phyloP scores from a whole-genome alignment of 2,329 filamentous ascomycete species.

The Metarhizium guizhouense region DNA sequence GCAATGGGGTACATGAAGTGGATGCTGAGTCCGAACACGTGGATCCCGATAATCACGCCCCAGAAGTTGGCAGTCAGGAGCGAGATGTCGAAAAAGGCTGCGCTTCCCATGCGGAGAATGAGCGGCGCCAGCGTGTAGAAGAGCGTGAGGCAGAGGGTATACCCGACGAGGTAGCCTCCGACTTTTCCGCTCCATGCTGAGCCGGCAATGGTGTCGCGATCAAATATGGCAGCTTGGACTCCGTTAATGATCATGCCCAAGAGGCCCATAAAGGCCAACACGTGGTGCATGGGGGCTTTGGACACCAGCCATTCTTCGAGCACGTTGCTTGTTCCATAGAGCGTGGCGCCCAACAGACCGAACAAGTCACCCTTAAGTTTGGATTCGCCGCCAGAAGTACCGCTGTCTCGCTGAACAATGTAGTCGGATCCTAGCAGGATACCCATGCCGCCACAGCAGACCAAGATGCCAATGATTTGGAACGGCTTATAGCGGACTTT shows the following conservation, averaged over 20 bases:
- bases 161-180: slow-evolving; percentile 79
- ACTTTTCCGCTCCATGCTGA: slow-evolving; percentile 28
- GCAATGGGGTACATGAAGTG: slow-evolving; percentile 94
- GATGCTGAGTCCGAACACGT: slow-evolving; percentile 70
- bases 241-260: slow-evolving; percentile 90
- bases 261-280: slow-evolving; percentile 81
- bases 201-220: slow-evolving; percentile 40
- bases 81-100: slow-evolving; percentile 95
- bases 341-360: slow-evolving; percentile 76
- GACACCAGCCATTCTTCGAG: slow-evolving; percentile 92
- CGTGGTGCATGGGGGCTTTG: slow-evolving; percentile 82
- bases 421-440: slow-evolving; percentile 82
- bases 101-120: slow-evolving; percentile 79
- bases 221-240: slow-evolving; percentile 83
- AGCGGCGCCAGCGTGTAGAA: slow-evolving; percentile 88
- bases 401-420: slow-evolving; percentile 61
- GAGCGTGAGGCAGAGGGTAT: slow-evolving; percentile 70
- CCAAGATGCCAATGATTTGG: slow-evolving; percentile 77
- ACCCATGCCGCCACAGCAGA: slow-evolving; percentile 87
- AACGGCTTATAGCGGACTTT: slow-evolving; percentile 81
- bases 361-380: slow-evolving; percentile 89
- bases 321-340: slow-evolving; percentile 86
- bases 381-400: slow-evolving; percentile 51
- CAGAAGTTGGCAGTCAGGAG: slow-evolving; percentile 94
- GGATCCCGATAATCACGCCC: slow-evolving; percentile 86